These are phyloP conservation scores for Neurospora sp. DNA, from an alignment of 2,329 filamentous ascomycete species.

Conservation along the genomic window DNA sequence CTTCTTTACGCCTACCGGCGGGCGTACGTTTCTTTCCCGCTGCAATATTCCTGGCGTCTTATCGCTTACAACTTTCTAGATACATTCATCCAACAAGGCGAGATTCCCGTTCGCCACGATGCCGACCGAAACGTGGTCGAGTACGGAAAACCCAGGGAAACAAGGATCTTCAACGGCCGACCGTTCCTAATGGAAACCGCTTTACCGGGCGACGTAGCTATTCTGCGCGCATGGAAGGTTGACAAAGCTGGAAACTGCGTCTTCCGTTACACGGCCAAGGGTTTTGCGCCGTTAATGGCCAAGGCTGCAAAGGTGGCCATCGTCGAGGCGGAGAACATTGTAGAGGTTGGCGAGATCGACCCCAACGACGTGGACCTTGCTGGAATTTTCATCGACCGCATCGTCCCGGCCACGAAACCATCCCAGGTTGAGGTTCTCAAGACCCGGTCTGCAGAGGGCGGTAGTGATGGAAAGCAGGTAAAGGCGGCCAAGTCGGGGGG, in stretches of 20 bases:
- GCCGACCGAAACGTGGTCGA: conserved; percentile 50
- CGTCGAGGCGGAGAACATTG: conserved; percentile 78
- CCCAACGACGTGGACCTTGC: conserved; percentile 69
- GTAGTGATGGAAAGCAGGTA: conserved; percentile 25
- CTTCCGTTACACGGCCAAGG: conserved; percentile 65
- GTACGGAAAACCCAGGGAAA: conserved; percentile 56
- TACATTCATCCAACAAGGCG: conserved; percentile 57
- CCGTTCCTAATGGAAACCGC: conserved; percentile 70
- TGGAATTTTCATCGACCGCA: conserved; percentile 73
- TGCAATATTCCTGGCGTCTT: neutral
- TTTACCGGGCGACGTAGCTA: conserved; percentile 65
- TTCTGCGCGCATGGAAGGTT: conserved; percentile 65
- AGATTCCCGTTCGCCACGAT: conserved; percentile 55
- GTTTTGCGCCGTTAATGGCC: conserved; percentile 67
- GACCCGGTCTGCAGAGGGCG: conserved; percentile 32
- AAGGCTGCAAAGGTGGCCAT: conserved; percentile 71
- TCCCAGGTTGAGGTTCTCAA: conserved; percentile 67
- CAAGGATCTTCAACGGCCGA: conserved; percentile 61
- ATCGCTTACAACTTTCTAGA: conserved; percentile 25
- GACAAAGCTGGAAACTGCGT: conserved; percentile 71
- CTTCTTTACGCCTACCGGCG: conserved; percentile 70
- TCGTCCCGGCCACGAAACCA: conserved; percentile 60
- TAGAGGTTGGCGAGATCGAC: conserved; percentile 61
- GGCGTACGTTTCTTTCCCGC: conserved; percentile 36
- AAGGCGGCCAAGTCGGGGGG: conserved; percentile 18